These are phyloP conservation scores for Hevea brasiliensis DNA, from an alignment of 345 rosid genomes.

Conservation along the genomic window DNA sequence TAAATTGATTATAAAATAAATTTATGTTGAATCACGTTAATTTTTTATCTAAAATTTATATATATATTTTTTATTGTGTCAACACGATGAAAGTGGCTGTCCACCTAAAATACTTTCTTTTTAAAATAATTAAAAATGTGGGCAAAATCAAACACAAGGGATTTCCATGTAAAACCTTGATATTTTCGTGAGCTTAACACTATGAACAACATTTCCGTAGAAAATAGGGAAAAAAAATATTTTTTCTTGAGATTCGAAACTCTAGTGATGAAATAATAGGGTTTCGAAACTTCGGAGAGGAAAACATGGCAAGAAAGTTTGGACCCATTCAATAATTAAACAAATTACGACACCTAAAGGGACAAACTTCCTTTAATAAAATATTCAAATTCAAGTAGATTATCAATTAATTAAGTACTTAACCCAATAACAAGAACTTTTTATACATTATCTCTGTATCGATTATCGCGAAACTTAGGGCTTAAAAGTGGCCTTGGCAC, in stretches of 20 bases:
- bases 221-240: neutral
- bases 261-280: neutral
- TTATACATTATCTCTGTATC: neutral
- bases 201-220: constrained; percentile 13
- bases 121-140: too few species aligned
- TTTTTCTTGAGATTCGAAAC: neutral
- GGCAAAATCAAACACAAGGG: too few species aligned
- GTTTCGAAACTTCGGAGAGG: constrained; percentile 42
- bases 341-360: too few species aligned
- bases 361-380: neutral
- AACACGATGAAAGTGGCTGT: too few species aligned
- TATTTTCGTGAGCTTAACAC: neutral
- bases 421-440: neutral
- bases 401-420: neutral
- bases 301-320: constrained; percentile 48
- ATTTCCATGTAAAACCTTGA: too few species aligned
- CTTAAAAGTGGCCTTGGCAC: constrained; percentile 18
- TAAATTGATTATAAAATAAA: too few species aligned
- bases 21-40: too few species aligned
- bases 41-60: too few species aligned
- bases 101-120: too few species aligned
- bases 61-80: too few species aligned
- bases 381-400: too few species aligned
- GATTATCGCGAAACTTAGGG: constrained; percentile 1
- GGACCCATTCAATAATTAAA: constrained; percentile 11